Conservation (phyloP, 495 filamentous ascomycete species). For the Aspergillus olivimuriae region DNA sequence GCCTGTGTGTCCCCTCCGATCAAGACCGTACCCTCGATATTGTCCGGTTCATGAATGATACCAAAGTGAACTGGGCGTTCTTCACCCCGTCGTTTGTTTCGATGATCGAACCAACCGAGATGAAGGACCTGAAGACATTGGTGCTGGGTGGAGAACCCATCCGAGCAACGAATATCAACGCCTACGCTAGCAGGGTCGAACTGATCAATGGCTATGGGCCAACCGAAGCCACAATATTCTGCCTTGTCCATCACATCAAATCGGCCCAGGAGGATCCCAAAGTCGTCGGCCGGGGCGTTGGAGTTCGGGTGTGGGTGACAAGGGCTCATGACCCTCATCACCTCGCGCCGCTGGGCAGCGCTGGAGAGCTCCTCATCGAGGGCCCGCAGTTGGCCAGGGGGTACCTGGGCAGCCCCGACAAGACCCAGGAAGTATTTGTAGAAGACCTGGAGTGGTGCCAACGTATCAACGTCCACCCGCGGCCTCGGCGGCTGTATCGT, state of each 20-base stretch:
- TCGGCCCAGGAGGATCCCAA: too few species aligned
- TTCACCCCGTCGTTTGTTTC: background rate
- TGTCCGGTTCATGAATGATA: too few species aligned
- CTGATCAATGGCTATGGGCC: conserved; percentile 33
- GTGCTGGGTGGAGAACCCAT: conserved; percentile 29
- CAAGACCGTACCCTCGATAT: too few species aligned
- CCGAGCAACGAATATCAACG: conserved; percentile 12
- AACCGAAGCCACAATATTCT: conserved; percentile 22
- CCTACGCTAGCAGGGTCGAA: conserved; percentile 13
- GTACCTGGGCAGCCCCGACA: conserved; percentile 40
- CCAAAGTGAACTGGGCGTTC: background rate
- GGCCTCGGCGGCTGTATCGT: conserved; percentile 16
- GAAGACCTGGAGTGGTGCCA: conserved; percentile 24
- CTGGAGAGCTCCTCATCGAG: conserved; percentile 60
- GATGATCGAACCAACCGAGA: background rate
- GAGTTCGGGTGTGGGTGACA: too few species aligned
- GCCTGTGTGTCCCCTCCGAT: conserved; percentile 27
- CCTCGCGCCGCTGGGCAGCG: conserved; percentile 47
- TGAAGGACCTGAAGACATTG: background rate
- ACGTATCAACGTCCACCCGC: conserved; percentile 14
- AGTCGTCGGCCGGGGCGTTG: too few species aligned
- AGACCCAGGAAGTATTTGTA: conserved; percentile 26
- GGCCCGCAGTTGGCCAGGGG: conserved; percentile 46
- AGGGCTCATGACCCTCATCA: too few species aligned
- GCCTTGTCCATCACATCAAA: too few species aligned